Base-by-base conservation (phyloP, 768 basidiomycete species). In the Trichaptum fuscoviolaceum region DNA sequence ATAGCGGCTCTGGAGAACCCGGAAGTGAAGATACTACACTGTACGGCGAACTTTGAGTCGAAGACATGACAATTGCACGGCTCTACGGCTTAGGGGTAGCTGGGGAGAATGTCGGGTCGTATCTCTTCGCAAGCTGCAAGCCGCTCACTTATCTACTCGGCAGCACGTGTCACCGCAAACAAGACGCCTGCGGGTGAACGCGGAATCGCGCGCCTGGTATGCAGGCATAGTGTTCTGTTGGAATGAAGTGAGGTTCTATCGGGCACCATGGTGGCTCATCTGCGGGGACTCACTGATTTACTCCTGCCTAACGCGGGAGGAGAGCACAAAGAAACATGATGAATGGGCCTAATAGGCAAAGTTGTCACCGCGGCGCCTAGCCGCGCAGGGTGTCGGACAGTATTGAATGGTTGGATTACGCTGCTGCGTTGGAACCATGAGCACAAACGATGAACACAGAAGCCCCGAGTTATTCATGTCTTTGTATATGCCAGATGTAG, bases 111-210 rank as follows among this genome's bases (percentile, higher is more conserved):
- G 10, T 52, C 42, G 42, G 42, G 42, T 52, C 42, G 42, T 52
- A 6, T 52, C 42, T 52, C 42, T 52, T 52, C 42, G 42, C 42
- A 52, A 52, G 42, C 20, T 52, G 42, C 42, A 52, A 52, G 42
- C 42, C 42, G 42, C 42, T 52, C 42, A 52, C 42, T 52, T 52
- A 52, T 52, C 42, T 52, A 52, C 42, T 52, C 42, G 42, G 42
- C 42, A 52, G 20, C 42, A 52, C 42, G 42, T 52, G 42, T 20
- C 42, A 52, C 15, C 42, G 10, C 20, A 52, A 20, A 52, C 42
- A 52, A 52, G 20, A 52, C 15, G 42, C 42, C 42, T 20, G 42
- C 42, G 42, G 42, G 42, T 52, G 15, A 52, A 52, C 2, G 42
- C 42, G 42, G 42, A 52, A 52, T 52, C 42, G 42, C 10, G 42